A percentile compares a stretch with the other conserved stretches of the same genome.
Evolutionary conservation across 208 protist genomes (phyloP).

Genomic region (Plasmodiophora brassicae): DNA sequence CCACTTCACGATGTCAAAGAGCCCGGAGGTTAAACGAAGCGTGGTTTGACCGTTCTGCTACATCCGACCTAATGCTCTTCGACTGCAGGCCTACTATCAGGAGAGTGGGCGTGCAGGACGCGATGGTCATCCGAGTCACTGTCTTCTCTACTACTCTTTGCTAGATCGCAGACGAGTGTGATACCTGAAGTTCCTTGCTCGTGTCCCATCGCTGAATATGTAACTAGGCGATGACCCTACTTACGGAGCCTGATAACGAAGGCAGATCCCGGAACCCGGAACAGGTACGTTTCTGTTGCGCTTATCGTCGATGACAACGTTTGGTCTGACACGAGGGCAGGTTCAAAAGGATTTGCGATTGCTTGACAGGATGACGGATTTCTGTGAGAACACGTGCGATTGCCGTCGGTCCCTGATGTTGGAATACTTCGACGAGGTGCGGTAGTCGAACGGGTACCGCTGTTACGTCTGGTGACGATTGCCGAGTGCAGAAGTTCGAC

Average conservation of each 20-base stretch:
- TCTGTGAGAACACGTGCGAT: constrained; percentile 36
- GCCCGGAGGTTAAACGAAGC: neutral
- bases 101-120: constrained; percentile 60
- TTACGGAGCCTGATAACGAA: constrained; percentile 1
- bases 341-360: neutral
- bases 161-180: constrained; percentile 13
- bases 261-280: neutral
- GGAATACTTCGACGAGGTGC: constrained; percentile 37
- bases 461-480: too few relatives aligned
- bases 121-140: constrained; percentile 44
- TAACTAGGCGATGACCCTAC: neutral
- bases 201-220: neutral
- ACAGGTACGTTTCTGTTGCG: too few relatives aligned
- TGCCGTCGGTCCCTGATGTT: constrained; percentile 29
- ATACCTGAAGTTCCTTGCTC: neutral
- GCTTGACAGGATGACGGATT: constrained; percentile 28
- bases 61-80: constrained; percentile 26
- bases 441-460: too few relatives aligned
- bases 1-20: constrained; percentile 59
- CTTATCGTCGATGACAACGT: too few relatives aligned
- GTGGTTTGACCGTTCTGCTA: neutral
- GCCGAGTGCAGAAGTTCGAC: too few relatives aligned
- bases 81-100: constrained; percentile 64
- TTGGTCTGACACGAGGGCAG: too few relatives aligned
- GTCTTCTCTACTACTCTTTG: constrained; percentile 38